Percentiles rank a stretch among this genome's conserved stretches.
These are phyloP conservation scores for Daldinia caldariorum DNA, from an alignment of 495 filamentous ascomycete species.

Conservation along the genomic window DNA sequence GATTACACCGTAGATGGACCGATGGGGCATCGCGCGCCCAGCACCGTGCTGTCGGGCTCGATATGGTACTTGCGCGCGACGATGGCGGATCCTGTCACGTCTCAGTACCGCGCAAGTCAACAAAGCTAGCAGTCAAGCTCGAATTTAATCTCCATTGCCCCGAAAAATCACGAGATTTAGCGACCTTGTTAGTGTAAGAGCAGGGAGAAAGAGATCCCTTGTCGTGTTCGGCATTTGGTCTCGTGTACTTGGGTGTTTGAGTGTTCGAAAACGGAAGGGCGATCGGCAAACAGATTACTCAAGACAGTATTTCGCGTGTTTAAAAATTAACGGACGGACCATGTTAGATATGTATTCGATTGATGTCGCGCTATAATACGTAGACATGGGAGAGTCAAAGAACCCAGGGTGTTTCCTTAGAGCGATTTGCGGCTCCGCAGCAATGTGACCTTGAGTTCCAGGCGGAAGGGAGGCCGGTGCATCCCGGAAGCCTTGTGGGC, in stretches of 20 bases:
- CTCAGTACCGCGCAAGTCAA: background rate
- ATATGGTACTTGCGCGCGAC: background rate
- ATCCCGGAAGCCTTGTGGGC: constrained; percentile 8
- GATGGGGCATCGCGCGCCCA: constrained; percentile 5
- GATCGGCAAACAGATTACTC: constrained; percentile 8
- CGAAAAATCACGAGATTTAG: background rate
- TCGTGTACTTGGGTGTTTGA: background rate
- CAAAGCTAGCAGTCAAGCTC: constrained; percentile 23
- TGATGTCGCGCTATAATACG: constrained; percentile 12
- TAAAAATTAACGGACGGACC: background rate
- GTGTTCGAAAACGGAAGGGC: constrained; percentile 19
- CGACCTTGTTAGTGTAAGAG: background rate
- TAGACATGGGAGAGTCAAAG: background rate
- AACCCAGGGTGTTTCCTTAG: background rate
- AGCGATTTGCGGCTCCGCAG: constrained; percentile 28
- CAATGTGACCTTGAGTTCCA: constrained; percentile 23
- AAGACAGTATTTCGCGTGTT: background rate
- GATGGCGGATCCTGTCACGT: constrained; percentile 2
- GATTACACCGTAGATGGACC: constrained; percentile 25
- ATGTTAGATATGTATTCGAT: constrained; percentile 15
- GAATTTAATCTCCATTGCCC: constrained; percentile 21
- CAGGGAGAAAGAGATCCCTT: background rate
- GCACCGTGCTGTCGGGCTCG: constrained; percentile 17
- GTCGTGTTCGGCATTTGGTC: background rate
- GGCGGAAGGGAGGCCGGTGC: constrained; percentile 32